Percentiles rank a stretch among this genome's conserved stretches.
These are phyloP conservation scores for Dendrobium nobile DNA, from an alignment of 106 monocot genomes.

Conservation along the genomic window DNA sequence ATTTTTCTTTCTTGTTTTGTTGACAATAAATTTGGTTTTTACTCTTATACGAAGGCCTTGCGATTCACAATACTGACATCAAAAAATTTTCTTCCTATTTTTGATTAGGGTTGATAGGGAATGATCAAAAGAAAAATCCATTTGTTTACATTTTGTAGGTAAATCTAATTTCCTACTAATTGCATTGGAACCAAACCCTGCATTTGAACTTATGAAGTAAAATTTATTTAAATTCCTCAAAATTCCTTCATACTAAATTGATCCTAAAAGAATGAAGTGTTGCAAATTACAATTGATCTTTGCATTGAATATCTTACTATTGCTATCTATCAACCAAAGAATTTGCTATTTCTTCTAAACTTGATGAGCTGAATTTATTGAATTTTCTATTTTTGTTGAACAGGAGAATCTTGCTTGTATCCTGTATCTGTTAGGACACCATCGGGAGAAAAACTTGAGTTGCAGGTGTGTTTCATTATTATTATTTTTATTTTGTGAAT, in stretches of 20 bases:
- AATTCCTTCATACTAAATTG: not conserved
- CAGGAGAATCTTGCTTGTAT: slow-evolving; percentile 34
- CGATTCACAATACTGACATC: not conserved
- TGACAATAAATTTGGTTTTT: not conserved
- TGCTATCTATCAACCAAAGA: not conserved
- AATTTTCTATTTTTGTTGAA: not conserved
- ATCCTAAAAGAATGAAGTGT: not conserved
- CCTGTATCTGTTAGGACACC: slow-evolving; percentile 32
- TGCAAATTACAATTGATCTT: not conserved
- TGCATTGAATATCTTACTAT: not conserved
- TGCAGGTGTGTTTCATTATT: slow-evolving; percentile 23
- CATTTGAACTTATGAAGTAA: not conserved
- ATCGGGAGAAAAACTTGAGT: slow-evolving; percentile 31
- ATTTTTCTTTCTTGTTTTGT: not conserved
- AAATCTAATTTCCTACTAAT: not conserved
- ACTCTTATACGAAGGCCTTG: not conserved
- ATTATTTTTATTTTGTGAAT: not conserved
- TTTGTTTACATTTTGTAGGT: no score
- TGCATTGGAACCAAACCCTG: not conserved
- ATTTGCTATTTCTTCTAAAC: not conserved
- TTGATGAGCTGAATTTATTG: not conserved
- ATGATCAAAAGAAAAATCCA: no score
- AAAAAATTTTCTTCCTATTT: not conserved
- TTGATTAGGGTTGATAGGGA: not conserved
- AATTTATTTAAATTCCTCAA: not conserved